Evolutionary conservation across 2,329 filamentous ascomycete genomes (phyloP).

Genomic region (Penicillium sp.): DNA sequence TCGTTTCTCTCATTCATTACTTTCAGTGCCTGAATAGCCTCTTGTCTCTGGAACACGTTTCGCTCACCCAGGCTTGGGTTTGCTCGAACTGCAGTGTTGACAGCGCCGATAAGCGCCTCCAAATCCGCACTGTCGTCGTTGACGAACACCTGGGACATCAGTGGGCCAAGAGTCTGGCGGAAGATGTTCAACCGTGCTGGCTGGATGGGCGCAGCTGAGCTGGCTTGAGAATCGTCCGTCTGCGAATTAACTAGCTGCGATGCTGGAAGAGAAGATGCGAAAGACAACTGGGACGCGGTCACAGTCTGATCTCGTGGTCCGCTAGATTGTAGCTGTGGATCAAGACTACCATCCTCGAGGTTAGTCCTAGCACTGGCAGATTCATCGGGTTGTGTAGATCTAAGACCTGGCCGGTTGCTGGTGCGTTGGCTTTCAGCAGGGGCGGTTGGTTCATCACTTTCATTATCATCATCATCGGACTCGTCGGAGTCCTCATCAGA

Average conservation of each 20-base stretch:
- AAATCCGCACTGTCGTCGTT: constrained; percentile 74
- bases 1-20: constrained; percentile 79
- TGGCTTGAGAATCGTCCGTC: constrained; percentile 43
- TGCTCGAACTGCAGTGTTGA: constrained; percentile 66
- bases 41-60: constrained; percentile 61
- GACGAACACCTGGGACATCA: constrained; percentile 80
- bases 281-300: constrained; percentile 57
- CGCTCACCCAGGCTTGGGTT: constrained; percentile 45
- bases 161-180: constrained; percentile 73
- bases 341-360: constrained; percentile 55
- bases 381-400: constrained; percentile 31
- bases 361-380: constrained; percentile 33
- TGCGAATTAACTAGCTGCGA: constrained; percentile 64
- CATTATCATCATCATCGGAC: constrained; percentile 33
- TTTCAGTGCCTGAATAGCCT: constrained; percentile 73
- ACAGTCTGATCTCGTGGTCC: constrained; percentile 39
- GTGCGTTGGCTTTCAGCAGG: constrained; percentile 27
- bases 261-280: constrained; percentile 74
- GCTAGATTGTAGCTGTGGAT: constrained; percentile 36
- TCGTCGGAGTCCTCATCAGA: constrained; percentile 58
- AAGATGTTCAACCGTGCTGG: constrained; percentile 67
- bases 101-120: constrained; percentile 67
- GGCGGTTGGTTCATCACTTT: constrained; percentile 23
- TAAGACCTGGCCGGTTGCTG: constrained; percentile 29
- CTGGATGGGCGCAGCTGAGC: constrained; percentile 41